Base-by-base conservation (phyloP, 768 basidiomycete species). In the Suillus decipiens region DNA sequence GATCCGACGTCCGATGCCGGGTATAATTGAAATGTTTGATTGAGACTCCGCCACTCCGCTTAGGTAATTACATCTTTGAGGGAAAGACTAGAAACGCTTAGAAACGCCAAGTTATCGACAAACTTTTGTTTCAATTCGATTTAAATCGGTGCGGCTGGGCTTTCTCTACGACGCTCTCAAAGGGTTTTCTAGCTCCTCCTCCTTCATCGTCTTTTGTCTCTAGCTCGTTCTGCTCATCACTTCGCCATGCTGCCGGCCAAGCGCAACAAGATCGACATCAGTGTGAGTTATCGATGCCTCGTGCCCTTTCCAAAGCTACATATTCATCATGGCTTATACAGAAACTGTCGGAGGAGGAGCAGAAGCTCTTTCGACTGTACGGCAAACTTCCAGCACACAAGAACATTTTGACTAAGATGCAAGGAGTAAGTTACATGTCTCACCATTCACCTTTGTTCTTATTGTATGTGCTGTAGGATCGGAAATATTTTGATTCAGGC, bases 401-500 rank as follows among this genome's bases (percentile, higher is more conserved):
- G 88, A 95, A 92, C 76, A 81, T 92, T 60, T 84, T 99, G 68
- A 90, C 84, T 73, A 95, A 95, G 82, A 95, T 97, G 90, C 93
- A 95, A 78, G 96, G 94, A 88, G 96, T 93, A 51, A 57, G 82
- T 72, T 37, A 2, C 47, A 37, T 19, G 47, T 31, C 3, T 51
- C 33, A 34, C 14, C 12, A 22, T 48, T 55, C 34, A 17, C 41
- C 59, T 41, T 45, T 39, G 41, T 34, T n/a, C 61, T 61, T 53
- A 65, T 58, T 65, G 48, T 61, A 45, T 43, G 36, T 17, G 61
- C 28, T 59, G 42, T 69, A 98, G 96, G 96, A 99, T 73, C 92
- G 97, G 71, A 99, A 99, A 78, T 99, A 95, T 80, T 99, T 99
- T 76, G 97, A 99, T 79, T 99, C 96, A 61, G 97, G 97, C 63